Evolutionary conservation across 2,329 filamentous ascomycete species (phyloP), one percentile per base, ranked within the genome.

Genomic region (Beauveria pseudobassiana): DNA sequence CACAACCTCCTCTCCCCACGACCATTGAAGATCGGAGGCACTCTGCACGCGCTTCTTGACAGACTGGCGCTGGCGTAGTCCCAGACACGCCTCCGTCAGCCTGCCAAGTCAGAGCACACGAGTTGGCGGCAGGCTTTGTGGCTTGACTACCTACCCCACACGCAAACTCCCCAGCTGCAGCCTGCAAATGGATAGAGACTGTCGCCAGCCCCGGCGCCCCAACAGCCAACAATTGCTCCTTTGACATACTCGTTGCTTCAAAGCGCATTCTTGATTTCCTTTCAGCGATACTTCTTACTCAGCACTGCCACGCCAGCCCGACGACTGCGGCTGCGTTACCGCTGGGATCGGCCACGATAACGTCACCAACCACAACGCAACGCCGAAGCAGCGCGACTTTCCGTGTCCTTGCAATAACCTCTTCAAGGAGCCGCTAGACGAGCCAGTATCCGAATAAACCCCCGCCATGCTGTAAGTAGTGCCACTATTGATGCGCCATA

Each of bases 121-220:
- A 61, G 42, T 49, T 22, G 50, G 38, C 43, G 4, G 28, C 28
- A 61, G 43, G 42, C 50, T 49, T 43, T 43, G 59, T 61, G 59
- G 59, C 59, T 61, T 61, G 59, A 61, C 28, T 54, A 49, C 51
- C 28, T 54, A 49, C 51, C 50, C 59, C 59, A 54, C 59, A 61
- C 59, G 14, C 46, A 59, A 38, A 49, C 59, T 49, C 26, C 57
- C 57, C 57, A 52, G 49, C 57, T 61, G 30, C 50, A 38, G 14
- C 5, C 14, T 38, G 34, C 34, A 49, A 42, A 61, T 54, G 51
- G 50, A 40, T 22, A 20, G 42, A 49, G 30, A 61, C 40, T 20
- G 50, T 61, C 59, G 42, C 50, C 59, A 61, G 43, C 50, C 59
- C 51, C 42, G 50, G 59, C 50, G 16, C 49, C 58, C 42, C 59